Conservation (phyloP, 768 basidiomycete genomes). For the Gelatoporia subvermispora region DNA sequence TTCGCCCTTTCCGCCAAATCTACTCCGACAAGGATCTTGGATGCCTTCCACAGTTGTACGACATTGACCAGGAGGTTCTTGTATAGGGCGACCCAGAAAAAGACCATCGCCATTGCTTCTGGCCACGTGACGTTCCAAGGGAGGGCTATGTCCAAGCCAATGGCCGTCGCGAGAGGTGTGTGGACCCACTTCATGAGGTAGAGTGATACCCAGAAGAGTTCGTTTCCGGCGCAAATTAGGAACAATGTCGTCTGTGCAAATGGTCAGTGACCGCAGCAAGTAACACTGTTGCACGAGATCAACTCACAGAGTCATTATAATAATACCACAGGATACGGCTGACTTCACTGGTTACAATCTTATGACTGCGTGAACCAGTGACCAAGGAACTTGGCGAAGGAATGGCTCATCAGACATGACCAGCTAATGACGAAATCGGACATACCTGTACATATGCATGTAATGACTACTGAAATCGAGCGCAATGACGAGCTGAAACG, state of each 20-base stretch:
- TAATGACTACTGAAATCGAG: constrained; percentile 98
- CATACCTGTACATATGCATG: constrained; percentile 99
- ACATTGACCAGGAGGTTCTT: constrained; percentile 96
- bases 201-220: constrained; percentile 90
- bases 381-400: constrained; percentile 74
- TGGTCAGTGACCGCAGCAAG: neutral
- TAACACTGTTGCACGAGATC: neutral
- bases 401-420: constrained; percentile 5
- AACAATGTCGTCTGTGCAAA: constrained; percentile 72
- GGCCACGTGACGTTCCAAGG: constrained; percentile 63
- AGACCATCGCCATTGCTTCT: constrained; percentile 58
- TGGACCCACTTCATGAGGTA: constrained; percentile 88
- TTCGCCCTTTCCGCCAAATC: constrained; percentile 82
- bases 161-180: constrained; percentile 56
- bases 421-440: neutral
- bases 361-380: constrained; percentile 91
- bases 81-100: constrained; percentile 60
- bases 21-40: constrained; percentile 89
- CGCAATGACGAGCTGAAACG: constrained; percentile 93
- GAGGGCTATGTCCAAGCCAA: constrained; percentile 20
- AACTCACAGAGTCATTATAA: constrained; percentile 86
- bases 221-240: constrained; percentile 91
- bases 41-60: constrained; percentile 98
- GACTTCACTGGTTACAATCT: constrained; percentile 87
- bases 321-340: constrained; percentile 89